Evolutionary conservation across 441 rosid species (phyloP), one percentile per base, ranked within the genome.

Genomic region (Kokia cookei): DNA sequence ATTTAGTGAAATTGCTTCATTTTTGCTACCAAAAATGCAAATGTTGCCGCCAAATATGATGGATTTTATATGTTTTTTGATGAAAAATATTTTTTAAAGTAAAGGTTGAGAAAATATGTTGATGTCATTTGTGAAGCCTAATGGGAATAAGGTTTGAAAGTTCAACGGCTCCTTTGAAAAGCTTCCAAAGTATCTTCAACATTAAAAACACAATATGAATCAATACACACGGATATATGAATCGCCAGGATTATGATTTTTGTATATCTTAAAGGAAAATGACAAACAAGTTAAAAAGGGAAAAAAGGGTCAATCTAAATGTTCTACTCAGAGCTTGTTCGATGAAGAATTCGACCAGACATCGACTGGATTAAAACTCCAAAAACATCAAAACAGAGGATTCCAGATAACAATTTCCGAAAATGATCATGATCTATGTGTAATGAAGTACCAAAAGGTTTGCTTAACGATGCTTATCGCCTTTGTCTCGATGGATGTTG

Each of bases 11-110:
- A 15, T 29, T 2, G 37, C 63, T 73, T 26, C 1, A 7, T 73
- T 62, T 62, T 65, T 69, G 8, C 55, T 62, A 45, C 67, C 78
- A 78, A 81, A 72, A 75, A 37, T 59, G 73, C 2, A 65, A 65
- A 77, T 40, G 57, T 85, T 81, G 85, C 83, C 82, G 82, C 86
- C 84, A 81, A 79, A 65, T 69, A 60, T 63, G 32, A 12, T 29
- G 14, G 22, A 40, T 54, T 64, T 37, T 37, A 37, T 37, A 6
- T 57, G 35, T 47, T 68, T 43, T 19, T 19, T 22, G 29, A 26
- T 48, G 26, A 43, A 22, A 35, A 27, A 26, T 22, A 47, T 13
- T 11, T 12, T 11, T 12, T 3, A 47, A 47, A 13, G 3, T 0
- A 22, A 35, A 54, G n/a, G 42, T 35, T 9, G 3, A 32, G 10